Conservation (phyloP, 2,329 filamentous ascomycete species). For the Colletotrichum cordylinicola region DNA sequence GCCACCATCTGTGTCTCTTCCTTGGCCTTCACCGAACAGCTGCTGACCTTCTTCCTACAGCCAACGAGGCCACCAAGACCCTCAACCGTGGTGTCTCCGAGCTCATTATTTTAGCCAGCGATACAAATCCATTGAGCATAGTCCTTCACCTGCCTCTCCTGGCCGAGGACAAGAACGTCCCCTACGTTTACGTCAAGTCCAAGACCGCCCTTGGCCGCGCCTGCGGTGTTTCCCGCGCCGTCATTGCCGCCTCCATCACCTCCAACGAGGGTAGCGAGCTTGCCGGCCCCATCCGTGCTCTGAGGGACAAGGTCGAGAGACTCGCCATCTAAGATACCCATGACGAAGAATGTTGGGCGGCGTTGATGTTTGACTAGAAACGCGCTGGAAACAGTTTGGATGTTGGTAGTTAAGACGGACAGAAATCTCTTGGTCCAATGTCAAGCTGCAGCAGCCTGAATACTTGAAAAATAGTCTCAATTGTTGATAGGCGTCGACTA, state of each 20-base stretch:
- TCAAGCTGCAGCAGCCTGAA: background rate
- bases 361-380: background rate
- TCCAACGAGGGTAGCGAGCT: slow-evolving; percentile 92
- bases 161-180: slow-evolving; percentile 80
- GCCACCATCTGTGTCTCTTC: background rate
- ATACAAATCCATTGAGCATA: slow-evolving; percentile 87
- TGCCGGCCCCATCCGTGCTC: slow-evolving; percentile 81
- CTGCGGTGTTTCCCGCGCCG: slow-evolving; percentile 85
- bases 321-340: slow-evolving; percentile 78
- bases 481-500: slow-evolving; percentile 15
- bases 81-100: slow-evolving; percentile 91
- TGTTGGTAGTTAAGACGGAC: background rate
- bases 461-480: slow-evolving; percentile 6
- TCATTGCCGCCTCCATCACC: slow-evolving; percentile 88
- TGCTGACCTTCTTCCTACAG: background rate
- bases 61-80: slow-evolving; percentile 72
- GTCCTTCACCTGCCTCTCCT: slow-evolving; percentile 89
- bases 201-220: slow-evolving; percentile 89
- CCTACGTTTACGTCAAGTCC: slow-evolving; percentile 63
- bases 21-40: slow-evolving; percentile 46
- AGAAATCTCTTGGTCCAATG: background rate
- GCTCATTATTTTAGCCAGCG: slow-evolving; percentile 80
- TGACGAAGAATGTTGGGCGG: background rate
- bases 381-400: background rate
- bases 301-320: slow-evolving; percentile 96